Base-by-base conservation (phyloP, 2,329 filamentous ascomycete species). In the Diplodia scrobiculata region DNA sequence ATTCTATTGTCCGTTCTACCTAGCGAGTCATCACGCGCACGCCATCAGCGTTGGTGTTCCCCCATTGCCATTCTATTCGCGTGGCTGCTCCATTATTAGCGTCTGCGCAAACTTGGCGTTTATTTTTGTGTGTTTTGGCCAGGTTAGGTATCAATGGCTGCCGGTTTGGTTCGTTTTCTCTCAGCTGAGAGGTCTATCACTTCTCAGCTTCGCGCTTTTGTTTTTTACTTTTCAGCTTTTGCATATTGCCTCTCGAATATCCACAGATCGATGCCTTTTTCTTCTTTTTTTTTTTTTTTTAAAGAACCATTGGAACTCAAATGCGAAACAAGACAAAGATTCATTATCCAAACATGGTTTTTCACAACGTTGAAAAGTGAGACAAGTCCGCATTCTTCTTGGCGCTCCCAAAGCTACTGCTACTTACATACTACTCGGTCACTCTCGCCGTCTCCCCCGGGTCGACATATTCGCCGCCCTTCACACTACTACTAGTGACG, bases 391-490 rank as follows among this genome's bases (percentile, higher is more conserved):
- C 19, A 41, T n/a, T 41, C 19, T 25, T n/a, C 6, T 14, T 32
- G 27, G 21, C 4, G 47, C 17, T 11, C 21, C 7, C 13, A 13
- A 38, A 54, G 10, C 51, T 50, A 50, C 21, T 36, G 10, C 34
- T 36, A 36, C 34, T 32, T n/a, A n/a, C 55, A 34, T 32, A 34
- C 38, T 59, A 66, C 67, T 78, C 76, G 3, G 76, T 78, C 19
- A 78, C 68, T 65, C 76, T 77, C 34, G 75, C 71, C 65, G 38
- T 47, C 52, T 67, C 66, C 17, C 58, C 66, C 11, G 59, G 38
- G 52, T 67, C 66, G 25, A 64, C 52, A n/a, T 27, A 55, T 13
- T 41, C 59, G 19, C 66, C 59, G 19, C 66, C 66, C 4, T 60
- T 45, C 5, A 63, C 14, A 6, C 25, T 25, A 25, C 25, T 25